A percentile compares a stretch with the other conserved stretches of the same genome.
These are phyloP conservation scores for Basipetospora sp. DNA, from an alignment of 2,329 filamentous ascomycete species.

Conservation along the genomic window DNA sequence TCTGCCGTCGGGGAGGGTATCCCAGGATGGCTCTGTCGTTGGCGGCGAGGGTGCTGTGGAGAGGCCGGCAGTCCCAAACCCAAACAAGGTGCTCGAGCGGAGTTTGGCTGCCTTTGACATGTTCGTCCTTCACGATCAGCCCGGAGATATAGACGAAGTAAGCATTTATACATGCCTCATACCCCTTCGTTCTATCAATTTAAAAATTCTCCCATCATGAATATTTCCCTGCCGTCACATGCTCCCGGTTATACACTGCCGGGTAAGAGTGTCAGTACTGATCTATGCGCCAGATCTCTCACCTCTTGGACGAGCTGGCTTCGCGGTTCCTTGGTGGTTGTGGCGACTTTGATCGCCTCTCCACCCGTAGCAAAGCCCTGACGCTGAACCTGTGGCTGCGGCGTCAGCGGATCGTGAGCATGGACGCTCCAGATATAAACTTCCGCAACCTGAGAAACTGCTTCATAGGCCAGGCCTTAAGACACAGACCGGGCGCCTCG, in stretches of 20 bases:
- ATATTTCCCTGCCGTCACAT: no score
- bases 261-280: no score
- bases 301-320: conserved; percentile 51
- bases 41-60: no score
- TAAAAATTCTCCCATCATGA: no score
- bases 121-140: conserved; percentile 62
- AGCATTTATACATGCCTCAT: no score
- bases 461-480: conserved; percentile 69
- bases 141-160: conserved; percentile 62
- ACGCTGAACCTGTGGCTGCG: conserved; percentile 56
- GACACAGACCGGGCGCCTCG: conserved; percentile 57
- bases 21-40: background rate
- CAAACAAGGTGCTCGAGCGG: conserved; percentile 39
- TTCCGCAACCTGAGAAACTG: conserved; percentile 77
- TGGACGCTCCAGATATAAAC: conserved; percentile 45
- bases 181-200: no score
- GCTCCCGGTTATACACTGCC: no score
- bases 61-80: no score
- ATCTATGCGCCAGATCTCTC: conserved; percentile 33
- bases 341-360: conserved; percentile 37
- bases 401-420: conserved; percentile 52
- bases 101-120: conserved; percentile 76
- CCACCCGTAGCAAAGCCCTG: conserved; percentile 53
- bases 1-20: no score
- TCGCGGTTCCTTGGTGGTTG: conserved; percentile 37